Conservation (phyloP, 371 early-diverging fungal species). For the Rhizopus microsporus region DNA sequence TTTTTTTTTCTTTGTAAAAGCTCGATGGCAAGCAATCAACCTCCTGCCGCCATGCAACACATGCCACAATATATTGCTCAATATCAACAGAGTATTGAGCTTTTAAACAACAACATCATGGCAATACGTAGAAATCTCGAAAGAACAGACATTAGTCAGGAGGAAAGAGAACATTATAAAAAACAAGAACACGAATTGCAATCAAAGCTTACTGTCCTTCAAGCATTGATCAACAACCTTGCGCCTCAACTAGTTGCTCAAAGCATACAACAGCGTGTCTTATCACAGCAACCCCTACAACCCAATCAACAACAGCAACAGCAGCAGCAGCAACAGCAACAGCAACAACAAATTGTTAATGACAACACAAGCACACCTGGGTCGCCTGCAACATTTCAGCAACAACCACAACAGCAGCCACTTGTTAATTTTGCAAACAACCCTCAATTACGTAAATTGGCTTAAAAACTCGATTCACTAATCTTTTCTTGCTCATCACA, state of each 20-base stretch:
- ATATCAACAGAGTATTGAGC: conserved; percentile 36
- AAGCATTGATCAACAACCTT: conserved; percentile 33
- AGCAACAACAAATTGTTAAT: neutral
- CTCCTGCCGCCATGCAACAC: conserved; percentile 20
- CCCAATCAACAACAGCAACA: conserved; percentile 15
- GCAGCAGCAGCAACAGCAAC: conserved; percentile 6
- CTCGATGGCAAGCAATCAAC: conserved; percentile 19
- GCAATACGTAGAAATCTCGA: conserved; percentile 35
- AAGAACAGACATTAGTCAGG: conserved; percentile 33
- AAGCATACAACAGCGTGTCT: conserved; percentile 29
- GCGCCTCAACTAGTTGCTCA: conserved; percentile 33
- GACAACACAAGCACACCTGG: conserved; percentile 16
- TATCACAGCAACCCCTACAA: conserved; percentile 15
- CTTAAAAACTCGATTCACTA: neutral
- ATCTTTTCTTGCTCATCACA: neutral
- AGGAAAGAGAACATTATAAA: conserved; percentile 30
- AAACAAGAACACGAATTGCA: conserved; percentile 39
- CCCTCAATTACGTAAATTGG: conserved; percentile 31
- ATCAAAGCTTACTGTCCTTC: conserved; percentile 28
- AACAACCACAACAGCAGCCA: conserved; percentile 16
- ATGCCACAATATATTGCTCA: conserved; percentile 35
- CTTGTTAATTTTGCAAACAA: conserved; percentile 19
- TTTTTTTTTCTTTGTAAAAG: conserved; percentile 1
- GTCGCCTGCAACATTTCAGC: conserved; percentile 26
- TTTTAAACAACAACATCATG: conserved; percentile 30